Evolutionary conservation across 345 rosid genomes (phyloP), one percentile per base, ranked within the genome.

Genomic region (Citrus glauca): DNA sequence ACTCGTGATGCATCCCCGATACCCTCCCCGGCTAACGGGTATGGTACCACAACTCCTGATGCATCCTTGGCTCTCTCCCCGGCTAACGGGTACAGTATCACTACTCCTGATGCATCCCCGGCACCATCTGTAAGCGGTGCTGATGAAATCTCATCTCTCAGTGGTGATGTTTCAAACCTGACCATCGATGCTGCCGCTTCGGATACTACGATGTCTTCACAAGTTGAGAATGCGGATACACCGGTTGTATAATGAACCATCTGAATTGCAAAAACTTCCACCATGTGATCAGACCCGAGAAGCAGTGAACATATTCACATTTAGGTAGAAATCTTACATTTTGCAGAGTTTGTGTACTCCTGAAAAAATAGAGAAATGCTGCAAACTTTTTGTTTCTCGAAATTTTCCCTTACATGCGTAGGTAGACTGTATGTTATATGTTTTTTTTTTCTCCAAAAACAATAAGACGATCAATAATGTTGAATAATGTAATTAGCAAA

Each of bases 81-180:
- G 32, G 59, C 85, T 25, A 88, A 82, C 50, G 87, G 87, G 40
- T 72, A 82, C 1, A 81, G 85, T n/a, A 61, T 80, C n/a, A 63
- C 81, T 38, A 86, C 96, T 50, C 83, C 87, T 3, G 92, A 85
- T 53, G 88, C 90, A 38, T 95, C 98, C 27, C 91, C 94, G 2
- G 88, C 90, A 55, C 89, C 94, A 60, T 95, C 95, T 20, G 57
- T 95, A 66, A 87, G 79, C 0, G 94, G 89, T 4, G 97, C 91
- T 70, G 97, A 95, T 7, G 98, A 95, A 53, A 84, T 38, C 79
- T 87, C 91, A 27, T 92, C 96, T 5, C 37, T 92, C 70, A 74
- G 86, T 30, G 89, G 93, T 27, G 97, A 93, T 17, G 78, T 90
- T 32, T 90, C 92, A 2, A 86, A 83, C 85, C 81, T 89, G 66